Conservation (phyloP, 1,139 yeast species). For the Pichia sp. region DNA sequence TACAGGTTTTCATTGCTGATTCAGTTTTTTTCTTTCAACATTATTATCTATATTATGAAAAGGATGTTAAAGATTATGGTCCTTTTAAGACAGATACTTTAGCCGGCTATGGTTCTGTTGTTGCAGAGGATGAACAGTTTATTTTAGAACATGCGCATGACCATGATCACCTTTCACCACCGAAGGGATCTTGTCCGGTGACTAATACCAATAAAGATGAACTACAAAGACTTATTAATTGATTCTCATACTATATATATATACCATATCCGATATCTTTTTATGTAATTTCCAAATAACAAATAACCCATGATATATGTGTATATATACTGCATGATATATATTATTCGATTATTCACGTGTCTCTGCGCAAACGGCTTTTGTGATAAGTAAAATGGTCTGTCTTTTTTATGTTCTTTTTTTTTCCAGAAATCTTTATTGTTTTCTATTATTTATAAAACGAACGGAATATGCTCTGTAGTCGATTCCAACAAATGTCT, state of each 20-base stretch:
- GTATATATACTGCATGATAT: too few relatives aligned
- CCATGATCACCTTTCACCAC: conserved; percentile 22
- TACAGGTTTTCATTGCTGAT: conserved; percentile 27
- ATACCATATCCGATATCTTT: neutral
- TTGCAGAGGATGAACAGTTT: conserved; percentile 28
- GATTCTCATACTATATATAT: neutral
- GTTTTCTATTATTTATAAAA: too few relatives aligned
- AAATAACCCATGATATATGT: too few relatives aligned
- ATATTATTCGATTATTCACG: neutral
- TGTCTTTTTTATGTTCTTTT: neutral
- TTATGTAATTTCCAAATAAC: neutral
- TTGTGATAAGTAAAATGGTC: neutral
- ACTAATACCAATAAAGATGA: conserved; percentile 22
- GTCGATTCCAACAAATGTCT: neutral
- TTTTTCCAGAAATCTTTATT: neutral
- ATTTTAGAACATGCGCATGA: conserved; percentile 27
- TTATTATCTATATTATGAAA: conserved; percentile 25
- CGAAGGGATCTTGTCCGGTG: conserved; percentile 12
- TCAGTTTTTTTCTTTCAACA: conserved; percentile 27
- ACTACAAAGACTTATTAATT: conserved; percentile 21
- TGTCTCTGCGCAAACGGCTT: neutral
- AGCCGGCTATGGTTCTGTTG: conserved; percentile 17
- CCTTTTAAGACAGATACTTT: conserved; percentile 7
- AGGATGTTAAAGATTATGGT: conserved; percentile 20
- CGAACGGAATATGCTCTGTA: too few relatives aligned